Conservation (phyloP, 192 early-diverging fungal genomes). For the Rhizoclosmatium globosum region DNA sequence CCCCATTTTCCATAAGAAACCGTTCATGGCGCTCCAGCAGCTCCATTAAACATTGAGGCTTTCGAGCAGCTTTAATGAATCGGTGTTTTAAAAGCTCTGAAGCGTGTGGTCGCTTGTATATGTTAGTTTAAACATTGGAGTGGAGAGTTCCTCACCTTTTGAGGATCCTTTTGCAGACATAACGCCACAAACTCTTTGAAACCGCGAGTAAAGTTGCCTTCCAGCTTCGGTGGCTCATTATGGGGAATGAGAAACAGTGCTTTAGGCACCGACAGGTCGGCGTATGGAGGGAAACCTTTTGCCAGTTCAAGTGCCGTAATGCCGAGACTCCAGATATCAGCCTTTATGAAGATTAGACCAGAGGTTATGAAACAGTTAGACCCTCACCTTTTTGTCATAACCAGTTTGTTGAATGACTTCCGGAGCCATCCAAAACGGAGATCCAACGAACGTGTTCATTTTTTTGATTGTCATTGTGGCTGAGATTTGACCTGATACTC, state of each 20-base stretch:
- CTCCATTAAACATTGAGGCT: slow-evolving; percentile 84
- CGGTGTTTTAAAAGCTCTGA: slow-evolving; percentile 87
- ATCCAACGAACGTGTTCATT: slow-evolving; percentile 98
- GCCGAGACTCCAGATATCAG: slow-evolving; percentile 97
- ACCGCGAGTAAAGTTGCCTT: slow-evolving; percentile 74
- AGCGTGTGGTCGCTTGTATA: slow-evolving; percentile 80
- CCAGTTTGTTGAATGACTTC: slow-evolving; percentile 95
- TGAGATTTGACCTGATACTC: slow-evolving; percentile 94
- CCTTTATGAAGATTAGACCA: slow-evolving; percentile 55
- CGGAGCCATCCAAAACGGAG: slow-evolving; percentile 92
- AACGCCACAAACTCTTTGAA: slow-evolving; percentile 91
- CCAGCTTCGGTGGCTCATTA: slow-evolving; percentile 84
- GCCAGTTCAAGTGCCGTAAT: slow-evolving; percentile 98
- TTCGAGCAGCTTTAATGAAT: slow-evolving; percentile 86
- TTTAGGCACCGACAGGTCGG: slow-evolving; percentile 90
- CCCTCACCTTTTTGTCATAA: slow-evolving; percentile 82
- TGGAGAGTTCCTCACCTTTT: slow-evolving; percentile 53
- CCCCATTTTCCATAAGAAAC: slow-evolving; percentile 62
- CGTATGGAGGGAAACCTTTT: slow-evolving; percentile 90
- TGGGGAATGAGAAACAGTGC: slow-evolving; percentile 94
- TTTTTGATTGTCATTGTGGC: slow-evolving; percentile 81
- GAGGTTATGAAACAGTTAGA: slow-evolving; percentile 6
- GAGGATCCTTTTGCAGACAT: slow-evolving; percentile 89
- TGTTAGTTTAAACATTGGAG: slow-evolving; percentile 12
- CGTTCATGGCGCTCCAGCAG: slow-evolving; percentile 84